phyloP scores from a whole-genome alignment of 148 eudicot genomes.

The Rhododendron mucronatum region DNA sequence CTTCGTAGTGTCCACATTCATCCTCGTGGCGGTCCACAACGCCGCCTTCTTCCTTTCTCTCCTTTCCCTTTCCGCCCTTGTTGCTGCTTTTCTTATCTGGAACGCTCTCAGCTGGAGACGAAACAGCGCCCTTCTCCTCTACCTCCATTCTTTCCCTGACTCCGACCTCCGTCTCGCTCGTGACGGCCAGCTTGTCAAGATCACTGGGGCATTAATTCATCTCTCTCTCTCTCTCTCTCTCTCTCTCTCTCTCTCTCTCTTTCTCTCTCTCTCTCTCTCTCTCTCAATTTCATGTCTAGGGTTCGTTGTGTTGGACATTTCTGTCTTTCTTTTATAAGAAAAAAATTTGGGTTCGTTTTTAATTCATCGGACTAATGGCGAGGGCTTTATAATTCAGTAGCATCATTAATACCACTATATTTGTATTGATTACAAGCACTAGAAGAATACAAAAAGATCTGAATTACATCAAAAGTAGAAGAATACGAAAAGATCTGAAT shows the following conservation, averaged over 20 bases:
- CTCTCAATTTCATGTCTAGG: constrained; percentile 6
- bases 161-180: constrained; percentile 40
- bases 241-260: not conserved
- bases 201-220: constrained; percentile 37
- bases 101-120: constrained; percentile 25
- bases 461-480: too few species aligned
- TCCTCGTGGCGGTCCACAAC: constrained; percentile 38
- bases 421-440: not conserved
- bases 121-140: constrained; percentile 22
- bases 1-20: constrained; percentile 34
- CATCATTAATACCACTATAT: not conserved
- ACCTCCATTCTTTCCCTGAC: constrained; percentile 37
- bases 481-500: too few species aligned
- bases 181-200: constrained; percentile 51
- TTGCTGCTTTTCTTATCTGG: constrained; percentile 32
- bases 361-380: not conserved
- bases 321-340: not conserved
- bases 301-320: not conserved
- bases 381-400: not conserved
- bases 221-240: not conserved
- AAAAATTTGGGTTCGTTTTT: not conserved
- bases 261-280: not conserved
- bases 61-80: constrained; percentile 26
- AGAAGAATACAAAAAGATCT: too few species aligned
- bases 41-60: constrained; percentile 29